phyloP scores from a whole-genome alignment of 352 stramenopile species.

The Blastocystis sp. region DNA sequence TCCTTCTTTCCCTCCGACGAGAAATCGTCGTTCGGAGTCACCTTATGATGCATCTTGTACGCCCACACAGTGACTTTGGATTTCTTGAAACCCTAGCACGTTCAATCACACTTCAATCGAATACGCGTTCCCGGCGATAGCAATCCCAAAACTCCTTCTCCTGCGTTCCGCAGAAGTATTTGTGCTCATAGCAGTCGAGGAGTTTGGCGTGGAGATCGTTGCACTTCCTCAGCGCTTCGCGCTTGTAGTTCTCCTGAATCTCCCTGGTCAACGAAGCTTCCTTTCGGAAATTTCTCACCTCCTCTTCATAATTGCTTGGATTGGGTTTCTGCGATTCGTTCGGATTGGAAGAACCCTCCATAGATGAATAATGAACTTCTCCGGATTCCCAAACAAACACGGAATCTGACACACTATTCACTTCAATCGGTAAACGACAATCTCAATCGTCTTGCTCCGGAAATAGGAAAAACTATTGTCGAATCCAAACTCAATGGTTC shows the following conservation, averaged over 20 bases:
- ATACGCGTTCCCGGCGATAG: conserved; percentile 25
- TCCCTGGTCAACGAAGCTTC: background rate
- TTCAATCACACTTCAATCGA: background rate
- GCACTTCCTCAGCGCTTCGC: conserved; percentile 35
- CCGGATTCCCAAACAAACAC: background rate
- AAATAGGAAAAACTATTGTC: conserved; percentile 55
- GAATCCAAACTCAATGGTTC: conserved; percentile 38
- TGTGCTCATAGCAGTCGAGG: conserved; percentile 47
- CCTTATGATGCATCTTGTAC: conserved; percentile 13
- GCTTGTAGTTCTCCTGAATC: conserved; percentile 44
- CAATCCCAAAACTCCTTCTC: conserved; percentile 55
- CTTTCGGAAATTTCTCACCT: conserved; percentile 14
- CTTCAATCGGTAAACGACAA: background rate
- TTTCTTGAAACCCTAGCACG: conserved; percentile 26
- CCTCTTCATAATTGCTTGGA: conserved; percentile 4
- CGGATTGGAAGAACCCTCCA: background rate
- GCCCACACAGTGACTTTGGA: background rate
- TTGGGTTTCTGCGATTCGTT: background rate
- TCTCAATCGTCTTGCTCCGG: conserved; percentile 5
- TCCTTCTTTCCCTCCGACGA: background rate
- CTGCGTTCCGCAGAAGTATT: conserved; percentile 46
- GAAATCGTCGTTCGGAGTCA: conserved; percentile 2
- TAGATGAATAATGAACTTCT: background rate
- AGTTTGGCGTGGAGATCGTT: conserved; percentile 27
- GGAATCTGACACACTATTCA: background rate